Conservation (phyloP, 2,329 filamentous ascomycete genomes). For the Talaromyces sp. region DNA sequence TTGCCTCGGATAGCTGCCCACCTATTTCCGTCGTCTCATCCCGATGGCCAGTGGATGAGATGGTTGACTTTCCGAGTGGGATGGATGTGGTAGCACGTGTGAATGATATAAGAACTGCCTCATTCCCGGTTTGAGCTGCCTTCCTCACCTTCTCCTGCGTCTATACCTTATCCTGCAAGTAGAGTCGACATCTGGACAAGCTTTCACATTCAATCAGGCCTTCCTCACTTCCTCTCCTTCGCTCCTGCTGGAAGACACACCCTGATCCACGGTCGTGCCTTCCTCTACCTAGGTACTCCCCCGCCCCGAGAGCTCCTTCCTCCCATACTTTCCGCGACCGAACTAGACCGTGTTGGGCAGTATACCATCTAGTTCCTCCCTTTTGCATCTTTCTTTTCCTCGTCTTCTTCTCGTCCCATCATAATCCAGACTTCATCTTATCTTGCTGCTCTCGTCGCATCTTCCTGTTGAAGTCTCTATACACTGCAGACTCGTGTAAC, state of each 20-base stretch:
- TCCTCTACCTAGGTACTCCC: neutral
- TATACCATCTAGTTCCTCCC: neutral
- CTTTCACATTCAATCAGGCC: neutral
- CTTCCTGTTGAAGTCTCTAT: neutral
- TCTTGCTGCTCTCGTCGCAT: neutral
- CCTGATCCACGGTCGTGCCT: conserved; percentile 6
- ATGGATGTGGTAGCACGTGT: too few species aligned
- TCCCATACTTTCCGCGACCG: conserved; percentile 6
- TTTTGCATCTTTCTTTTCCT: neutral
- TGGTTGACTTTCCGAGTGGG: neutral
- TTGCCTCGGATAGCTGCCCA: conserved; percentile 5
- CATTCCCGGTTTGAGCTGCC: neutral
- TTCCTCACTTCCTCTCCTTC: neutral
- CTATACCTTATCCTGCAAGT: neutral
- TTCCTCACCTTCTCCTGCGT: neutral
- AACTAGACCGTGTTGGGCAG: neutral
- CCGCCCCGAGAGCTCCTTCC: neutral
- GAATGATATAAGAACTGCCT: neutral
- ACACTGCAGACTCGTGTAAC: neutral
- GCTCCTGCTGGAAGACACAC: neutral
- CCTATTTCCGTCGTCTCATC: neutral
- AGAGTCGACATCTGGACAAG: neutral
- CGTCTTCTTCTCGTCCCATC: neutral
- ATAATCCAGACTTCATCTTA: neutral
- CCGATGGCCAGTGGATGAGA: neutral